Percentiles rank a stretch among this genome's conserved stretches.
Conservation (phyloP, 768 basidiomycete species). For the Hericium rajendrae region DNA sequence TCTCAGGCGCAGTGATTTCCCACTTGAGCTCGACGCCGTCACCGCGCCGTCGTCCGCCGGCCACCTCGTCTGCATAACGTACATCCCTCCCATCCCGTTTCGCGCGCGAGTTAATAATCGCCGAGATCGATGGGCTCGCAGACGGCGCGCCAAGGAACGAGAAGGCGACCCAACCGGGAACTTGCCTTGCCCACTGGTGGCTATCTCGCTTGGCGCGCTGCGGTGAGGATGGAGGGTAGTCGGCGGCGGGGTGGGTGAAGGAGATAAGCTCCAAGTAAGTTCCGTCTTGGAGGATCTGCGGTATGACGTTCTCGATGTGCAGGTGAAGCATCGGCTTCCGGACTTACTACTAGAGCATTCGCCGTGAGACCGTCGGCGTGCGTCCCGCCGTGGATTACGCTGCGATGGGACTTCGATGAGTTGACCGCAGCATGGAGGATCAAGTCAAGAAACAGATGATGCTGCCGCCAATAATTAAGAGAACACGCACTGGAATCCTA, state of each 20-base stretch:
- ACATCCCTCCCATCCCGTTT: constrained; percentile 26
- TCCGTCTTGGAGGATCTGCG: constrained; percentile 44
- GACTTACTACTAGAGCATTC: constrained; percentile 53
- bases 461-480: not conserved
- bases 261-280: constrained; percentile 62
- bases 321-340: not conserved
- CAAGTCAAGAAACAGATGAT: no score
- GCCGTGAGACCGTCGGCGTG: constrained; percentile 55
- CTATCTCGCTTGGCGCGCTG: constrained; percentile 32
- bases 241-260: constrained; percentile 45
- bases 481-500: constrained; percentile 54
- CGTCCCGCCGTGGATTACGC: constrained; percentile 57
- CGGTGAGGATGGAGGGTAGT: constrained; percentile 44
- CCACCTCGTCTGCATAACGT: constrained; percentile 34
- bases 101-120: constrained; percentile 42
- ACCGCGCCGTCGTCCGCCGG: constrained; percentile 44
- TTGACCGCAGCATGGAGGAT: no score
- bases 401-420: constrained; percentile 16
- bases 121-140: constrained; percentile 31
- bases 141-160: constrained; percentile 45
- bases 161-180: constrained; percentile 60
- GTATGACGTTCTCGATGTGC: not conserved
- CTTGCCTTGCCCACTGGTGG: constrained; percentile 44
- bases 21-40: constrained; percentile 52
- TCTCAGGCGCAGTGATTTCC: constrained; percentile 38